phyloP scores from a whole-genome alignment of 345 rosid species.

The Sonneratia caseolaris region DNA sequence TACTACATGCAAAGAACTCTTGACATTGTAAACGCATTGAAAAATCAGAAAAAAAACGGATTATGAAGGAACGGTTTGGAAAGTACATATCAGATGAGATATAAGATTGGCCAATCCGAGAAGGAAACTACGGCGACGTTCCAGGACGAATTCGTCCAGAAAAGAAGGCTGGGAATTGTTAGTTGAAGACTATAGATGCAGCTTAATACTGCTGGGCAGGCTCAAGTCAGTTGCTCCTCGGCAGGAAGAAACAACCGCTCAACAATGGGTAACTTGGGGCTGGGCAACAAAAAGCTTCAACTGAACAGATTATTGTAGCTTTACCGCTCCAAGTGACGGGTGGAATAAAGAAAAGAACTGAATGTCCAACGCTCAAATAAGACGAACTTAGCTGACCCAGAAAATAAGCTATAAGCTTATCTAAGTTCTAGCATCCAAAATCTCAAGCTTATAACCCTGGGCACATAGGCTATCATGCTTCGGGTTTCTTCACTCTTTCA shows the following conservation, averaged over 20 bases:
- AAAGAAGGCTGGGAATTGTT: not conserved
- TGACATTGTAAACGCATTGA: not conserved
- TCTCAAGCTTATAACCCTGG: not conserved
- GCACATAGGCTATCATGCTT: not conserved
- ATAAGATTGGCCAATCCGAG: not conserved
- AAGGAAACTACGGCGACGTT: not conserved
- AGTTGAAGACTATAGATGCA: not conserved
- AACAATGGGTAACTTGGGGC: not conserved
- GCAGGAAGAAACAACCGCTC: not conserved
- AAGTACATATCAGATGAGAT: not conserved
- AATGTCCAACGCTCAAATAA: not conserved
- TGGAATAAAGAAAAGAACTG: not conserved
- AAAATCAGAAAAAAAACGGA: not conserved
- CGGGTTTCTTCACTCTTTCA: not conserved
- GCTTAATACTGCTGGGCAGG: too few species aligned
- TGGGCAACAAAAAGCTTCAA: not conserved
- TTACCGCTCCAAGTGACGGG: not conserved
- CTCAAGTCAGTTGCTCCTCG: not conserved
- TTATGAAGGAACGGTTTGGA: not conserved
- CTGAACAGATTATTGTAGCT: not conserved
- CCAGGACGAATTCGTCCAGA: not conserved
- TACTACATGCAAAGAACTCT: not conserved
- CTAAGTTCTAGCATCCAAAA: not conserved
- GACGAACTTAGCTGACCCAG: not conserved
- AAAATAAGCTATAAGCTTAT: not conserved